Percentiles rank a stretch among this genome's conserved stretches.
Conservation (phyloP, 1,284 basidiomycete species). For the Volvariella surrecta region DNA sequence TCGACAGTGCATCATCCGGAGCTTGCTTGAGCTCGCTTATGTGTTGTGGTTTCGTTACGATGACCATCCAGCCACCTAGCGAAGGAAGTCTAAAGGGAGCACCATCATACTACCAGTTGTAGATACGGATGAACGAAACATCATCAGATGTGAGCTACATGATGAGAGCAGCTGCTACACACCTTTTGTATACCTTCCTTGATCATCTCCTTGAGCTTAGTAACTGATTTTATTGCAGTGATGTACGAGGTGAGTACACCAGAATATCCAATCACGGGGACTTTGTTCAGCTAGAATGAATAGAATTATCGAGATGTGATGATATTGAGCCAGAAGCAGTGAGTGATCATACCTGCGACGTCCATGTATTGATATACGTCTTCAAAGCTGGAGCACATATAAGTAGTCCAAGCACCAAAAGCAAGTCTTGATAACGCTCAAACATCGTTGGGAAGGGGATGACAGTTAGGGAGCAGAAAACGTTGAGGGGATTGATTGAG, state of each 20-base stretch:
- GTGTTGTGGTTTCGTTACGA: constrained; percentile 23
- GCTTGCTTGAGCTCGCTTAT: constrained; percentile 33
- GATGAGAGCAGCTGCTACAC: no score
- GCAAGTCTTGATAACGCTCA: no score
- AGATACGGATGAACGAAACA: no score
- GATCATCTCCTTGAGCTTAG: constrained; percentile 1
- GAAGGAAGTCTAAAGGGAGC: constrained; percentile 32
- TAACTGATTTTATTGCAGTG: not conserved
- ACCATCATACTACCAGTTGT: constrained; percentile 25
- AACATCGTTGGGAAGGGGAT: no score
- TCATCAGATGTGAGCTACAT: not conserved
- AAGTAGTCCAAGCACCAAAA: no score
- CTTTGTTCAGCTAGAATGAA: constrained; percentile 12
- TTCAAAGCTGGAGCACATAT: no score
- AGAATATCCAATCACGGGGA: constrained; percentile 15
- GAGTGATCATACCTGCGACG: no score
- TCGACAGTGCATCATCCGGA: constrained; percentile 29
- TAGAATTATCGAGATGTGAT: not conserved
- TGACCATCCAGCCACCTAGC: constrained; percentile 28
- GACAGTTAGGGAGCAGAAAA: no score
- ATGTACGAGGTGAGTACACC: constrained; percentile 10
- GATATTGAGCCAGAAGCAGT: no score
- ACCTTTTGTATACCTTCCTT: constrained; percentile 5
- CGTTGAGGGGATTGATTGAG: no score
- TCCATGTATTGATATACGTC: no score